Conservation (phyloP, 768 basidiomycete genomes). For the Podaxis pistillaris region DNA sequence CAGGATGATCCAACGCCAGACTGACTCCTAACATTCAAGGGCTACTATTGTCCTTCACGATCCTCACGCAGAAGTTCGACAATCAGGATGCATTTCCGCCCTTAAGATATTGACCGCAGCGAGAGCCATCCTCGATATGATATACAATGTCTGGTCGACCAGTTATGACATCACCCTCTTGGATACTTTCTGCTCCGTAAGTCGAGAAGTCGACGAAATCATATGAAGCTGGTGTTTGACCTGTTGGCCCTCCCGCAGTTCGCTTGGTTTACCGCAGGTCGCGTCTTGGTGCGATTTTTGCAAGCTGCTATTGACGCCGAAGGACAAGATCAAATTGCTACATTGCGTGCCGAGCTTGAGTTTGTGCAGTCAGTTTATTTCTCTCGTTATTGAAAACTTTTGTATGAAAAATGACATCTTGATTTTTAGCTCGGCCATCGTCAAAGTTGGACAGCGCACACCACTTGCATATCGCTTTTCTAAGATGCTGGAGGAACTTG, state of each 20-base stretch:
- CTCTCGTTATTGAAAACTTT: background rate
- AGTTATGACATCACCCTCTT: constrained; percentile 70
- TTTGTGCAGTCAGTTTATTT: constrained; percentile 56
- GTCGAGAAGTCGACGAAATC: constrained; percentile 17
- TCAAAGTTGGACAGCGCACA: constrained; percentile 62
- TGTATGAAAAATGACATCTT: background rate
- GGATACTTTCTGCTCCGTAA: constrained; percentile 68
- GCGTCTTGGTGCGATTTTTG: constrained; percentile 65
- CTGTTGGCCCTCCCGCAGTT: constrained; percentile 35
- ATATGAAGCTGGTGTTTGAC: background rate
- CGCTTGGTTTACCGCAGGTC: constrained; percentile 68
- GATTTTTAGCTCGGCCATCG: constrained; percentile 48
- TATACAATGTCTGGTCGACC: constrained; percentile 65
- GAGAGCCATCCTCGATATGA: constrained; percentile 62
- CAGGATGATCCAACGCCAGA: background rate
- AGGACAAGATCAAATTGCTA: constrained; percentile 54
- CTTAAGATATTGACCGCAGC: constrained; percentile 67
- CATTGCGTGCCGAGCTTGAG: constrained; percentile 60
- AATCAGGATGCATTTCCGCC: constrained; percentile 63
- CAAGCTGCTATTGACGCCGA: constrained; percentile 60
- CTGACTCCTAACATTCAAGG: constrained; percentile 32
- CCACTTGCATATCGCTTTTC: constrained; percentile 64
- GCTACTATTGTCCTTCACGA: constrained; percentile 73
- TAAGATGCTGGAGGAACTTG: constrained; percentile 53
- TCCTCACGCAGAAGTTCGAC: constrained; percentile 63